Evolutionary conservation across 495 filamentous ascomycete species (phyloP), one percentile per base, ranked within the genome.

Genomic region (Friedmanniomyces endolithicus): DNA sequence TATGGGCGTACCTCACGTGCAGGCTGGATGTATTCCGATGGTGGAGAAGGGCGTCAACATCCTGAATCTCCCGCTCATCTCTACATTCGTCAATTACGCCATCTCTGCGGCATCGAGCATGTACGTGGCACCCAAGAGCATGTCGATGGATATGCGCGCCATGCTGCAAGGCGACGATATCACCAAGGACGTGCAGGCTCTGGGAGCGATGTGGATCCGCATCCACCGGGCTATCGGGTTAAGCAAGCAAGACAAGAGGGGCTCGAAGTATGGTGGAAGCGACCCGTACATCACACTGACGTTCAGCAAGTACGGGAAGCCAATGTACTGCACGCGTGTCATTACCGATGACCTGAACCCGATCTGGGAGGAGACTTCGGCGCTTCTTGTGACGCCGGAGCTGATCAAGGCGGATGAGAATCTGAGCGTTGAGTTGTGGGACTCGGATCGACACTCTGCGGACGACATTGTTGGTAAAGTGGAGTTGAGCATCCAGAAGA

Each of bases 51-150:
- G 88, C 14, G 84, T 94, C 59, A 97, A 97, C 62, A 82, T 96
- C 39, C 72, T 97, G 7, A 95, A 97, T 59, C 71, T 97, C 24
- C 90, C 90, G 0, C 64, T 97, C 44, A 95, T 97, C 60, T 94
- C 87, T 0, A 90, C 94, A 58, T 96, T 97, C 65, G 90, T 95
- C 70, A 94, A 96, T 70, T 94, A 88, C 67, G 87, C 90, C n/a
- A 94, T 97, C 59, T 81, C 76, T 33, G 81, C 90, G 0, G 87
- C 89, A 4, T 81, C 83, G 31, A 84, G 82, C 65, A 86, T 94
- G 75, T 96, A 95, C 56, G 89, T 95, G 40, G 90, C 90, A 16
- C 90, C 90, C n/a, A 97, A 95, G 68, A 90, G 86, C 0, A 85
- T 95, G 84, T 87, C 86, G 1, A 78, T 97, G 55, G 90, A 97